Base-by-base conservation (phyloP, 371 early-diverging fungal species). In the Syncephalastrum contaminatum region DNA sequence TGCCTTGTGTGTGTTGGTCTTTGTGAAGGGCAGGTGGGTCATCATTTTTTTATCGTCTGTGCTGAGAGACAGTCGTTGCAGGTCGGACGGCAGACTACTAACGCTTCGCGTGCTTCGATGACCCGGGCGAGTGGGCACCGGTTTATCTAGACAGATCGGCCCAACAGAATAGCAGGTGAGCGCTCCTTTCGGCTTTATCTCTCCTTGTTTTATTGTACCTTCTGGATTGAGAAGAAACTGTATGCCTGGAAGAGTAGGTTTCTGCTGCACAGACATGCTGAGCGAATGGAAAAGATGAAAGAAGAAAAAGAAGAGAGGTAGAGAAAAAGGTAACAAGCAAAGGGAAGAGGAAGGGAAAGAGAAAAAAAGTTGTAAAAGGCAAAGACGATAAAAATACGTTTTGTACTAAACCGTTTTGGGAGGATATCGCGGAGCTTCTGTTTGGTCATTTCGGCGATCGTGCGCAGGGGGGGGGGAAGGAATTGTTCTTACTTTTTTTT, bases 81-180 rank as follows among this genome's bases (percentile, higher is more conserved):
- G 40, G 18, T 62, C 63, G n/a, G 58, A 52, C 7, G 63, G 63
- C 27, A 62, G 58, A 15, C 53, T 53, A 22, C 63, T 62, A 3
- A 62, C 58, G 27, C 63, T 62, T n/a, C 51, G 51, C 39, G 58
- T 57, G 18, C 54, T 57, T 40, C 63, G 43, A 44, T 62, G 63
- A 18, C 63, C 58, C 43, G 58, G 51, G 13, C 58, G 58, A 30
- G 21, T 45, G 13, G 48, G 18, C 21, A 25, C 57, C 19, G 50
- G 42, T 42, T 24, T 51, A 43, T 7, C 18, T 16, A 48, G 20
- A 21, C 6, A 47, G 19, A 8, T 18, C 49, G 24, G 10, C 24
- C 49, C 18, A 48, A 53, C 16, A 45, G 36, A 14, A 42, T 24
- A 18, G n/a, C 43, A 24, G 18, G 4, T 22, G 1, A 15, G 8